Conservation (phyloP, 306 rosid genomes). For the Albizia julibrissin region DNA sequence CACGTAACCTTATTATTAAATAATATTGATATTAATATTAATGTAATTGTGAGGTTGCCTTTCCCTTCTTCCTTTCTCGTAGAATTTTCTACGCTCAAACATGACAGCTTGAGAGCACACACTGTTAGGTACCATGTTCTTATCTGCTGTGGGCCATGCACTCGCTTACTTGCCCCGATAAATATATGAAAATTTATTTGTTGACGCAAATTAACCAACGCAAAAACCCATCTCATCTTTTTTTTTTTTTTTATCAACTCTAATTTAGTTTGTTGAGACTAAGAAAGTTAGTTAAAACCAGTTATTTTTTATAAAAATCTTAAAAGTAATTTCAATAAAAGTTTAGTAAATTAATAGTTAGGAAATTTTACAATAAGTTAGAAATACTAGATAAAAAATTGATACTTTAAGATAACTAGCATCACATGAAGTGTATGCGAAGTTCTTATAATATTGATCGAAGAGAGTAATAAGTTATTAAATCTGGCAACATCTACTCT, state of each 20-base stretch:
- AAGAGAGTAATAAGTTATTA: not conserved
- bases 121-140: slow-evolving; percentile 34
- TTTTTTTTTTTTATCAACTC: too few relatives aligned
- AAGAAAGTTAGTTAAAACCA: too few relatives aligned
- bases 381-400: not conserved
- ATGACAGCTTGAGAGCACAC: slow-evolving; percentile 35
- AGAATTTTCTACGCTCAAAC: not conserved
- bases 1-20: slow-evolving; percentile 19
- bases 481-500: not conserved
- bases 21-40: not conserved
- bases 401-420: not conserved
- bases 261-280: too few relatives aligned
- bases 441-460: too few relatives aligned
- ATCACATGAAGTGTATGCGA: too few relatives aligned
- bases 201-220: not conserved
- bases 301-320: too few relatives aligned
- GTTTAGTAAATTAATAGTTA: not conserved
- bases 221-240: too few relatives aligned
- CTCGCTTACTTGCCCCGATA: not conserved
- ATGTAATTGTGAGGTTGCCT: not conserved
- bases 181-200: not conserved
- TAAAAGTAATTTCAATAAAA: too few relatives aligned
- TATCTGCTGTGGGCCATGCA: slow-evolving; percentile 34
- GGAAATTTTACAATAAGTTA: too few relatives aligned
- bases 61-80: not conserved